Evolutionary conservation across 208 protist species (phyloP).

Genomic region (Crithidia expoeki): DNA sequence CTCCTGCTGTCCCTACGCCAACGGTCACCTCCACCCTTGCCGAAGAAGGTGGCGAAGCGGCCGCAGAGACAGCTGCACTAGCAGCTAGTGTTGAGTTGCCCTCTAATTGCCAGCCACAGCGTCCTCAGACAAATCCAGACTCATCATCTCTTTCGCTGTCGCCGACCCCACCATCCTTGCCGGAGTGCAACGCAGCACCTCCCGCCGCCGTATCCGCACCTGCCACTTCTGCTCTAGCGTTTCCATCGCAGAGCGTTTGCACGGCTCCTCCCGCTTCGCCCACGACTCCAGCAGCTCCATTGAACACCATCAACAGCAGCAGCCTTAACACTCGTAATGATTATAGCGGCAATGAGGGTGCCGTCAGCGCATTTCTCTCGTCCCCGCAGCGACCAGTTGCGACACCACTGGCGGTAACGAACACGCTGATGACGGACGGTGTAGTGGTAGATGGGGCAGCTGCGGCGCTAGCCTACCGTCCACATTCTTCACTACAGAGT

Average conservation of each 20-base stretch:
- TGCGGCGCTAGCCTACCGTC: neutral
- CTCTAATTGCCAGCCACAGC: neutral
- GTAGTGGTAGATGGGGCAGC: neutral
- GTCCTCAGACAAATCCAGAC: neutral
- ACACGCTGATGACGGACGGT: neutral
- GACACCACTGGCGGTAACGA: neutral
- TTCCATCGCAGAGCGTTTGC: no score
- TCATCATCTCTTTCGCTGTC: neutral
- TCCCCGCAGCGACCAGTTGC: neutral
- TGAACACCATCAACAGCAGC: no score
- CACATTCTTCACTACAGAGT: neutral
- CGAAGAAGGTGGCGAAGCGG: neutral
- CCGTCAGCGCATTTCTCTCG: no score
- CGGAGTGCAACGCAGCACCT: neutral
- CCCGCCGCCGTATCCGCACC: no score
- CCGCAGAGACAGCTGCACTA: neutral
- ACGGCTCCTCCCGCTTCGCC: no score
- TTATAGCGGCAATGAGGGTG: neutral
- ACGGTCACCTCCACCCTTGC: constrained; percentile 12
- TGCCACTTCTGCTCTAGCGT: neutral
- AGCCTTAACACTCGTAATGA: neutral
- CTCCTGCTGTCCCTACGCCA: neutral
- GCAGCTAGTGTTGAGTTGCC: no score
- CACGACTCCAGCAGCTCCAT: no score
- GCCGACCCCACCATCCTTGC: neutral